Base-by-base conservation (phyloP, 2,329 filamentous ascomycete genomes). In the Ilyonectria mors-panacis region DNA sequence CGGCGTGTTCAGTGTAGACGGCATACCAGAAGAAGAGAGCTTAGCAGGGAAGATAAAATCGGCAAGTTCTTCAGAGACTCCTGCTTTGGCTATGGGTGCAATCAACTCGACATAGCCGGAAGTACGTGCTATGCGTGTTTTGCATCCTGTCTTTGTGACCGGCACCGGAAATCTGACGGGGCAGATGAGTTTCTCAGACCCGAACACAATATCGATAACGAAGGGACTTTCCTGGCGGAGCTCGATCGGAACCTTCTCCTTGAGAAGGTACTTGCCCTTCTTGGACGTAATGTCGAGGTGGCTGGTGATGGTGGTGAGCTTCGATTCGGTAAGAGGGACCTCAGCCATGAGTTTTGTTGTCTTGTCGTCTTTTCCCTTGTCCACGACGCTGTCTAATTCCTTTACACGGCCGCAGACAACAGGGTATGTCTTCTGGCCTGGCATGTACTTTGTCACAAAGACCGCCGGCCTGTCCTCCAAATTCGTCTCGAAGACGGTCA, bases 101-200 rank as follows among this genome's bases (percentile, higher is more conserved):
- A 84, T 76, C 30, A 87, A 73, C 65, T 87, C 84, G 33, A 87
- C 70, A 66, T 84, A 86, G 10, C 75, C 75, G 2, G 84, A 83
- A 23, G 76, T 83, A 35, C 84, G 81, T 39, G 82, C 84, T 26
- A 87, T 77, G 13, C 82, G 81, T 2, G 78, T 82, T 64, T 75
- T 82, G 68, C 76, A 78, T 9, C 72, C 75, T 4, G 78, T 75
- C 15, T 78, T 77, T 15, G 74, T 73, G 10, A 87, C 74, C 0
- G 85, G 84, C 0, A 78, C 59, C 0, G 83, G 83, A 59, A 84
- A 87, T 2, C 70, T 75, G 2, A 85, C 50, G 2, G 80, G 73
- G 8, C 76, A 78, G 1, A 81, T 62, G 2, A 81, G 69, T 10
- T 69, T 57, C 2, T 73, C 59, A 3, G 79, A 66, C 4, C 76